phyloP scores from a whole-genome alignment of 345 rosid genomes.

The Citrus unshiu region DNA sequence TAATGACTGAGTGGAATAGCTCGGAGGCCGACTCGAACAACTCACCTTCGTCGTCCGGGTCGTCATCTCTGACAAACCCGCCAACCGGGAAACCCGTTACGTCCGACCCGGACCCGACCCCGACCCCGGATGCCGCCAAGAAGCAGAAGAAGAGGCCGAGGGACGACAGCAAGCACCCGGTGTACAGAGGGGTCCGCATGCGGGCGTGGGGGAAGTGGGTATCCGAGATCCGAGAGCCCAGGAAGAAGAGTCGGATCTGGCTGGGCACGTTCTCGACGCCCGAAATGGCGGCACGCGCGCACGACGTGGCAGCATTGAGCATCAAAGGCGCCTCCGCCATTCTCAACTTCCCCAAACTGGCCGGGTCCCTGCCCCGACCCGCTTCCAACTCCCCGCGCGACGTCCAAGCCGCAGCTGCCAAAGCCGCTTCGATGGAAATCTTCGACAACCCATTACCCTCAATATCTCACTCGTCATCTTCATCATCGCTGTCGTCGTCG shows the following conservation, averaged over 20 bases:
- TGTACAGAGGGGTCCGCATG: slow-evolving; percentile 85
- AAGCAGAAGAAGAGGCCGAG: slow-evolving; percentile 3
- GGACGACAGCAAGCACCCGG: slow-evolving; percentile 41
- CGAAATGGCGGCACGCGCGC: slow-evolving; percentile 98
- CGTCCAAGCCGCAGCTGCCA: slow-evolving; percentile 86
- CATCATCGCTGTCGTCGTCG: slow-evolving; percentile 9
- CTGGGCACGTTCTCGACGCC: slow-evolving; percentile 88
- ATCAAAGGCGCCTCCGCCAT: slow-evolving; percentile 82
- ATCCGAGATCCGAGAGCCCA: slow-evolving; percentile 94
- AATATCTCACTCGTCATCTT: not conserved
- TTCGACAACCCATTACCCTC: not conserved
- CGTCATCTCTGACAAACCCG: not conserved
- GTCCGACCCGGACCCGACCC: slow-evolving; percentile 5
- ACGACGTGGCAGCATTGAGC: slow-evolving; percentile 90
- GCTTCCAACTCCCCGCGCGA: slow-evolving; percentile 71
- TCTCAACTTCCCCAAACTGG: slow-evolving; percentile 82
- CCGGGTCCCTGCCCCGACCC: slow-evolving; percentile 72
- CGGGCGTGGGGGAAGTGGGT: slow-evolving; percentile 98
- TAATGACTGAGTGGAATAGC: not conserved
- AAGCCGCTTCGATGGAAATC: slow-evolving; percentile 77
- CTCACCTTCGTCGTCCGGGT: slow-evolving; percentile 10
- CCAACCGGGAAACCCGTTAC: not conserved
- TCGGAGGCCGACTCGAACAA: slow-evolving; percentile 5
- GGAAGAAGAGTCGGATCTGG: slow-evolving; percentile 96
- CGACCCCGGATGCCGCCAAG: not conserved